A percentile compares a stretch with the other conserved stretches of the same genome.
Conservation (phyloP, 1,284 basidiomycete species). For the Gomphus bonarii region DNA sequence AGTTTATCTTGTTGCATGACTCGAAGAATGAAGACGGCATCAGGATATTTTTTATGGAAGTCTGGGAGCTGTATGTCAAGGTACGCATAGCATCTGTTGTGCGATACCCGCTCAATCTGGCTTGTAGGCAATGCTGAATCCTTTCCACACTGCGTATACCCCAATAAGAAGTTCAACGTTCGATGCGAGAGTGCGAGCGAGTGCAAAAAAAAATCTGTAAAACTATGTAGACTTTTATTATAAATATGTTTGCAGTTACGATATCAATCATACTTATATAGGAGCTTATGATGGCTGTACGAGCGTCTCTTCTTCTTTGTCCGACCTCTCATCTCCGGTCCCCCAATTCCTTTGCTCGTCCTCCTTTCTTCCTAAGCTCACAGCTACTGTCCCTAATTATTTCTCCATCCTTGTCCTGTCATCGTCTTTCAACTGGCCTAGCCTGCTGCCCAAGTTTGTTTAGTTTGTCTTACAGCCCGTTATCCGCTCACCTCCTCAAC, state of each 20-base stretch:
- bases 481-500: conserved; percentile 21
- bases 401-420: conserved; percentile 10
- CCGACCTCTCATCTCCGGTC: conserved; percentile 19
- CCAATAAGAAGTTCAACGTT: conserved; percentile 72
- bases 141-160: conserved; percentile 86
- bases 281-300: conserved; percentile 4
- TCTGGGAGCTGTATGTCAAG: conserved; percentile 95
- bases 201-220: conserved; percentile 78
- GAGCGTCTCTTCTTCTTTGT: conserved; percentile 11
- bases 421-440: conserved; percentile 3
- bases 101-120: conserved; percentile 12
- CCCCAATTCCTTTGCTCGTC: conserved; percentile 10
- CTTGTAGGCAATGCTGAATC: conserved; percentile 74
- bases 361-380: conserved; percentile 7
- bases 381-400: conserved; percentile 12
- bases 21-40: conserved; percentile 94
- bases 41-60: conserved; percentile 78
- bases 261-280: conserved; percentile 3
- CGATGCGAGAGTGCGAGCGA: conserved; percentile 73
- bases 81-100: conserved; percentile 33
- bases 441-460: conserved; percentile 16
- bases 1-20: conserved; percentile 88
- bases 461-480: conserved; percentile 13
- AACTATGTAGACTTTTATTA: not conserved
- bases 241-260: conserved; percentile 1